Evolutionary conservation across 805 yeast genomes (phyloP).

Genomic region (Lachancea quebecensis): DNA sequence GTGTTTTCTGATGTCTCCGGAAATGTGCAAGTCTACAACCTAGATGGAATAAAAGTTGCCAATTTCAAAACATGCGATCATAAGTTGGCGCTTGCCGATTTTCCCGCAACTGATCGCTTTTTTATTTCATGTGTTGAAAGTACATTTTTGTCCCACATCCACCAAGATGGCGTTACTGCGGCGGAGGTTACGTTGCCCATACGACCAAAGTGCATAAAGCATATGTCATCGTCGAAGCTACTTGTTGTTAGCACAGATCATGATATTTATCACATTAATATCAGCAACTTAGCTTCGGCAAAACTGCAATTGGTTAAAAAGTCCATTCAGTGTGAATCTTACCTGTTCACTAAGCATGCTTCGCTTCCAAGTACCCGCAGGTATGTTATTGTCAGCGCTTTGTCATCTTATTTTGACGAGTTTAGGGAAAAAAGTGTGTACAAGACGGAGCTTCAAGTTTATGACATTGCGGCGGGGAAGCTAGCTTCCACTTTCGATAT

Average conservation of each 20-base stretch:
- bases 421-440: constrained; percentile 1
- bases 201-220: background rate
- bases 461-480: constrained; percentile 11
- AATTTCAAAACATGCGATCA: constrained; percentile 2
- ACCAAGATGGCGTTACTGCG: background rate
- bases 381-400: constrained; percentile 13
- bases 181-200: constrained; percentile 1
- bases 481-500: constrained; percentile 9
- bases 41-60: background rate
- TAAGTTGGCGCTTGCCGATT: constrained; percentile 1
- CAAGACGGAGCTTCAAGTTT: constrained; percentile 10
- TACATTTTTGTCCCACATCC: background rate
- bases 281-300: background rate
- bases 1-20: constrained; percentile 2
- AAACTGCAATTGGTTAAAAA: background rate
- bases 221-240: background rate
- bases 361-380: constrained; percentile 13
- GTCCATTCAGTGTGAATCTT: constrained; percentile 3
- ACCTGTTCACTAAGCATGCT: constrained; percentile 13
- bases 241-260: background rate
- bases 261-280: background rate
- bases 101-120: background rate
- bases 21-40: background rate
- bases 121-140: constrained; percentile 1
- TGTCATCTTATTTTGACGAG: constrained; percentile 7